Evolutionary conservation across 1,284 basidiomycete species (phyloP).

Genomic region (Lignosus rhinocerotis): DNA sequence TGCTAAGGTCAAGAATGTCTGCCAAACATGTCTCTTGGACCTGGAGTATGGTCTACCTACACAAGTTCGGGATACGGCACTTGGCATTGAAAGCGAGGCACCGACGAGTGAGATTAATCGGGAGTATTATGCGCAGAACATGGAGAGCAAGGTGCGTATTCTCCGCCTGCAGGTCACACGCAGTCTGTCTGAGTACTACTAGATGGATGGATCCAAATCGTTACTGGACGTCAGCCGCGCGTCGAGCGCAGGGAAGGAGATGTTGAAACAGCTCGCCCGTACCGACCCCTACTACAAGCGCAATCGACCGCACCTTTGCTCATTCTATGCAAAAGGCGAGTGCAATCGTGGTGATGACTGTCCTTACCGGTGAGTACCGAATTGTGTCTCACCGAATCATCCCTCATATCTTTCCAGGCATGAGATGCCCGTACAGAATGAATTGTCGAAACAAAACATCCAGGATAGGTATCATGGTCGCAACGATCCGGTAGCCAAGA

Average conservation of each 20-base stretch:
- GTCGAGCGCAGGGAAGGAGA: slow-evolving; percentile 86
- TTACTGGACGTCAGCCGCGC: slow-evolving; percentile 61
- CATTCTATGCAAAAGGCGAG: slow-evolving; percentile 94
- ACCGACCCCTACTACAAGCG: slow-evolving; percentile 97
- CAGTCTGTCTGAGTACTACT: not conserved
- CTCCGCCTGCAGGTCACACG: not conserved
- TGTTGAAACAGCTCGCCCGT: slow-evolving; percentile 91
- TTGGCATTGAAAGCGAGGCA: slow-evolving; percentile 85
- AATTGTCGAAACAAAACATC: slow-evolving; percentile 88
- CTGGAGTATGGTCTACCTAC: slow-evolving; percentile 95
- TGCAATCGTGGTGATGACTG: slow-evolving; percentile 92
- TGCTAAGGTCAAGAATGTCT: slow-evolving; percentile 98
- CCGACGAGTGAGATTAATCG: slow-evolving; percentile 96
- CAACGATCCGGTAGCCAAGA: slow-evolving; percentile 89
- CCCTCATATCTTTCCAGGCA: slow-evolving; percentile 53
- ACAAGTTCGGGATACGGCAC: slow-evolving; percentile 95
- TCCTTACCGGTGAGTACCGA: slow-evolving; percentile 70
- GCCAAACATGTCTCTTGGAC: slow-evolving; percentile 97
- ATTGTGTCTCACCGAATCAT: not conserved
- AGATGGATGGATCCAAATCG: slow-evolving; percentile 72
- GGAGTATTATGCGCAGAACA: slow-evolving; percentile 97
- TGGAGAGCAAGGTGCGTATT: slow-evolving; percentile 78
- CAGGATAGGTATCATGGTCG: slow-evolving; percentile 90
- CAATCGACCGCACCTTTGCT: slow-evolving; percentile 92
- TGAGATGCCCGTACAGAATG: slow-evolving; percentile 84